Evolutionary conservation across 768 basidiomycete species (phyloP).

Genomic region (Xanthoconium stramineum): DNA sequence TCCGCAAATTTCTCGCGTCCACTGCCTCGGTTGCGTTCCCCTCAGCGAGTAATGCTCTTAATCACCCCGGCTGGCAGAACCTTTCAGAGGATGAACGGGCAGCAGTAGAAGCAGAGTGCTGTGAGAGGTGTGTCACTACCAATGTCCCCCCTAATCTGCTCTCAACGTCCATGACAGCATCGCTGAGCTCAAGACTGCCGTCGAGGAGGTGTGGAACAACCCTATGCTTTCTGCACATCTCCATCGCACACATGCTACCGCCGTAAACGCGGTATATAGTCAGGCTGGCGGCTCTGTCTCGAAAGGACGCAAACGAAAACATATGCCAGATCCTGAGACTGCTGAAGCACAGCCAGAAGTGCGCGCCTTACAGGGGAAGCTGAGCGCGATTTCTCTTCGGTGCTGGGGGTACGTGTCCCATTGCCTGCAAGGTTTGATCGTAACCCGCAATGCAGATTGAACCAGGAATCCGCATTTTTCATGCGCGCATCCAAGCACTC

Average conservation of each 20-base stretch:
- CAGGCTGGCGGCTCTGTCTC: slow-evolving; percentile 30
- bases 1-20: slow-evolving; percentile 43
- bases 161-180: slow-evolving; percentile 40
- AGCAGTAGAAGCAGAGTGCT: slow-evolving; percentile 40
- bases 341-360: slow-evolving; percentile 45
- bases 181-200: slow-evolving; percentile 42
- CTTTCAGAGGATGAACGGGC: slow-evolving; percentile 27
- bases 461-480: slow-evolving; percentile 54
- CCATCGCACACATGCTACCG: slow-evolving; percentile 48
- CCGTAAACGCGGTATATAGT: slow-evolving; percentile 36
- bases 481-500: slow-evolving; percentile 61
- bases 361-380: slow-evolving; percentile 41
- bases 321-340: slow-evolving; percentile 19
- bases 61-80: slow-evolving; percentile 21
- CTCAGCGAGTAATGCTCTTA: slow-evolving; percentile 5
- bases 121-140: slow-evolving; percentile 30
- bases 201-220: slow-evolving; percentile 50
- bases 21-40: slow-evolving; percentile 18
- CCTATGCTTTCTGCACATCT: slow-evolving; percentile 59
- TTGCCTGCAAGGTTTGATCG: neutral
- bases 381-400: slow-evolving; percentile 52
- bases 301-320: slow-evolving; percentile 36
- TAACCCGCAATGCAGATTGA: slow-evolving; percentile 38
- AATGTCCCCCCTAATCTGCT: neutral
- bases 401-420: slow-evolving; percentile 56